phyloP scores from a whole-genome alignment of 345 rosid genomes.

The Lenwebbia sp. region DNA sequence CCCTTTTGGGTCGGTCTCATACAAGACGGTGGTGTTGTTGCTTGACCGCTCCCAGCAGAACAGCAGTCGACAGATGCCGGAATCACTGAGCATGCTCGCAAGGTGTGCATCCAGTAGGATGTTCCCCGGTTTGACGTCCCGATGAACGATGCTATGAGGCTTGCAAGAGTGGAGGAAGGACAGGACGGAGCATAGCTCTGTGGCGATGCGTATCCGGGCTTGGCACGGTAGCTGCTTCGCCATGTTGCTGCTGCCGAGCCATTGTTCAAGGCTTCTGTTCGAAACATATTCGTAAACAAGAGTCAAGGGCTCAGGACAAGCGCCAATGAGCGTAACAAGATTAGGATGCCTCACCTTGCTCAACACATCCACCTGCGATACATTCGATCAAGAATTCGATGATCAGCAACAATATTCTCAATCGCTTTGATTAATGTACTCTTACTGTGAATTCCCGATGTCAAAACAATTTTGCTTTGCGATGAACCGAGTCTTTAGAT shows the following conservation, averaged over 20 bases:
- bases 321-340: constrained; percentile 64
- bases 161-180: constrained; percentile 68
- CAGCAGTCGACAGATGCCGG: not conserved
- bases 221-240: constrained; percentile 71
- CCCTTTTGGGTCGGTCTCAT: not conserved
- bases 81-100: constrained; percentile 46
- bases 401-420: not conserved
- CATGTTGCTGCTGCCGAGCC: constrained; percentile 49
- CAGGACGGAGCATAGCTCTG: constrained; percentile 67
- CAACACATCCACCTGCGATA: not conserved
- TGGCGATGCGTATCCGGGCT: constrained; percentile 54
- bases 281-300: constrained; percentile 69
- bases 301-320: constrained; percentile 67
- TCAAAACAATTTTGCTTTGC: no score
- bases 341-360: constrained; percentile 67
- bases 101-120: constrained; percentile 61
- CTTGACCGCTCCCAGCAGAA: not conserved
- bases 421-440: no score
- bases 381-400: not conserved
- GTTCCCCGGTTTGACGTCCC: constrained; percentile 72
- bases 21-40: not conserved
- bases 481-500: no score
- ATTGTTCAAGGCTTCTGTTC: constrained; percentile 82
- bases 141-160: constrained; percentile 66
- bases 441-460: no score